Base-by-base conservation (phyloP, 305 asterid genomes). In the Fraxinus sp. region DNA sequence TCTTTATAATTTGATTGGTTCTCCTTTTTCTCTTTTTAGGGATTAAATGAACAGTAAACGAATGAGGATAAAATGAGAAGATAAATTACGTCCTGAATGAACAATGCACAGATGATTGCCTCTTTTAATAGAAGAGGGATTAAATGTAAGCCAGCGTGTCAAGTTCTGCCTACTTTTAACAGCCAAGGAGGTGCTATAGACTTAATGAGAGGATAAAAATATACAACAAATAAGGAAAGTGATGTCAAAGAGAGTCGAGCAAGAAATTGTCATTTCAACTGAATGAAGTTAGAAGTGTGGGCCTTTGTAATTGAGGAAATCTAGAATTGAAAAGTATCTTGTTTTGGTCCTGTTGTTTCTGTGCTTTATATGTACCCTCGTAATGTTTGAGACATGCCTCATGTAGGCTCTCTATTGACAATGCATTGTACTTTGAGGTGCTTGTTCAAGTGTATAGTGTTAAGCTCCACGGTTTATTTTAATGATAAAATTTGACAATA, bases 281-380 rank as follows among this genome's bases (percentile, higher is more conserved):
- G 70, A 24, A 43, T 28, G 46, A 49, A 13, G 75, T 81, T 76
- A 70, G 74, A 35, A 72, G 43, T 30, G 39, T 72, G 43, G 14
- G 46, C 77, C 41, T 79, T 73, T 82, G 83, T 77, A 71, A 66
- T 73, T 80, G 79, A 13, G 49, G 81, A 82, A 85, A 71, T 77
- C 26, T 41, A 55, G 24, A 46, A 57, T 57, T 57, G 68, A 57
- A 57, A 57, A 72, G 59, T 33, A 22, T 80, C 46, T 33, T 14
- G 33, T 77, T 75, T 30, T 81, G 41, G 41, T 55, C 41, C 22
- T 85, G 75, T 74, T 80, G 55, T 30, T 80, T 80, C 8, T 46
- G 3, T 57, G 80, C 78, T 43, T 35, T 75, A 39, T 76, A 37
- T 30, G 43, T 79, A 52, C 14, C 85, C 74, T 24, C 30, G 18